These are phyloP conservation scores for Moringa oleifera DNA, from an alignment of 345 rosid genomes.

Conservation along the genomic window DNA sequence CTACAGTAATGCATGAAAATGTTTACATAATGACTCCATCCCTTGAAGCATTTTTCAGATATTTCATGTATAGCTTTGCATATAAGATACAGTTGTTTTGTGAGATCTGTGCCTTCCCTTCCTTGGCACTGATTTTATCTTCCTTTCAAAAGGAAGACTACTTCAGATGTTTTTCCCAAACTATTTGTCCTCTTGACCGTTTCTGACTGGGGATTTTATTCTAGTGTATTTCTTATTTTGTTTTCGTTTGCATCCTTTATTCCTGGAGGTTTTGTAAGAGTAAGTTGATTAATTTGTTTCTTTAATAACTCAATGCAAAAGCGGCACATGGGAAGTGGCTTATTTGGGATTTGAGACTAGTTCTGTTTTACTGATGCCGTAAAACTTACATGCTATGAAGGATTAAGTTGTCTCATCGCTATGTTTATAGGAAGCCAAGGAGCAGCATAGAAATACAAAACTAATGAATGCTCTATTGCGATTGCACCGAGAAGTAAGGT, in stretches of 20 bases:
- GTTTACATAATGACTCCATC: not conserved
- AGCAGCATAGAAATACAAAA: conserved; percentile 90
- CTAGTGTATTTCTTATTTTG: too few relatives aligned
- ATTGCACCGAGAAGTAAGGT: conserved; percentile 95
- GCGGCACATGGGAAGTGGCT: not conserved
- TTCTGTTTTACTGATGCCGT: too few relatives aligned
- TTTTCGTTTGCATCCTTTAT: not conserved
- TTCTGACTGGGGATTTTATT: too few relatives aligned
- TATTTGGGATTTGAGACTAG: too few relatives aligned
- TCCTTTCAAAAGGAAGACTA: not conserved
- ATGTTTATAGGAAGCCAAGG: conserved; percentile 65
- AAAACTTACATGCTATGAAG: not conserved
- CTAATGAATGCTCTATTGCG: conserved; percentile 80
- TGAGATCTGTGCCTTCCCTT: not conserved
- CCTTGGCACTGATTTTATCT: not conserved
- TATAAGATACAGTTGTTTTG: not conserved
- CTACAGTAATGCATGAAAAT: not conserved
- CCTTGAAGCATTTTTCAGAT: not conserved
- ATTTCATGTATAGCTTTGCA: not conserved
- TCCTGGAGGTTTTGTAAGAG: not conserved
- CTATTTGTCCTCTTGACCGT: not conserved
- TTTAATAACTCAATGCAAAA: not conserved
- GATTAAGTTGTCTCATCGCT: conserved; percentile 17
- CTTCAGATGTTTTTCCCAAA: too few relatives aligned
- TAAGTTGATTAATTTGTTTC: not conserved